These are phyloP conservation scores for Phytophthora cactorum DNA, from an alignment of 352 stramenopile species.

Conservation along the genomic window DNA sequence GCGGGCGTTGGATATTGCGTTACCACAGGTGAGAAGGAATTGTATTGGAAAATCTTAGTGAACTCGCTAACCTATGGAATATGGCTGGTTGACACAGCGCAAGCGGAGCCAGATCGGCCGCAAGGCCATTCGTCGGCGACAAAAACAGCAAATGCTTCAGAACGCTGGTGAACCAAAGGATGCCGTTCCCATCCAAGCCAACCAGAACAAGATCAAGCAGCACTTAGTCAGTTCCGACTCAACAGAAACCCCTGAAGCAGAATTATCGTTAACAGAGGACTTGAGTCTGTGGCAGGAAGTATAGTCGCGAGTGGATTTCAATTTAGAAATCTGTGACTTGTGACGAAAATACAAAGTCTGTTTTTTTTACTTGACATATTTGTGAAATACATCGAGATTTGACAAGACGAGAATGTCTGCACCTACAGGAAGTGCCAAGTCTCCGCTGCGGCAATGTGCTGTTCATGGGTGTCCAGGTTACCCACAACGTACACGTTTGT, in stretches of 20 bases:
- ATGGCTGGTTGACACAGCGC: constrained; percentile 30
- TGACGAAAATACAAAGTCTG: background rate
- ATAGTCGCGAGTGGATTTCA: background rate
- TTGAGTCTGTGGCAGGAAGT: constrained; percentile 23
- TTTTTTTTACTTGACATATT: background rate
- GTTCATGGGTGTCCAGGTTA: constrained; percentile 15
- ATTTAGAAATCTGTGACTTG: constrained; percentile 8
- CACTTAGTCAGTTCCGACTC: background rate
- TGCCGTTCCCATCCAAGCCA: constrained; percentile 1
- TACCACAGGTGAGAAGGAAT: constrained; percentile 54
- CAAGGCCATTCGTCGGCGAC: constrained; percentile 38
- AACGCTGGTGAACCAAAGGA: background rate
- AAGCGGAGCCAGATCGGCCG: constrained; percentile 50
- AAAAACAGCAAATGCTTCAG: constrained; percentile 26
- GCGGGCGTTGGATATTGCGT: constrained; percentile 46
- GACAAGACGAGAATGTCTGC: background rate
- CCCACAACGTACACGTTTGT: constrained; percentile 23
- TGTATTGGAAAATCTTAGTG: background rate
- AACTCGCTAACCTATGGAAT: constrained; percentile 1
- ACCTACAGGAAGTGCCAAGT: background rate
- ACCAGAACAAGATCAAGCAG: constrained; percentile 14
- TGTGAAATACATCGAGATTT: background rate
- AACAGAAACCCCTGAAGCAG: background rate
- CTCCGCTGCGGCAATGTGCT: constrained; percentile 11
- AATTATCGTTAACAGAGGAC: constrained; percentile 21